phyloP scores from a whole-genome alignment of 495 filamentous ascomycete genomes.

The Aspergillus ostianus region DNA sequence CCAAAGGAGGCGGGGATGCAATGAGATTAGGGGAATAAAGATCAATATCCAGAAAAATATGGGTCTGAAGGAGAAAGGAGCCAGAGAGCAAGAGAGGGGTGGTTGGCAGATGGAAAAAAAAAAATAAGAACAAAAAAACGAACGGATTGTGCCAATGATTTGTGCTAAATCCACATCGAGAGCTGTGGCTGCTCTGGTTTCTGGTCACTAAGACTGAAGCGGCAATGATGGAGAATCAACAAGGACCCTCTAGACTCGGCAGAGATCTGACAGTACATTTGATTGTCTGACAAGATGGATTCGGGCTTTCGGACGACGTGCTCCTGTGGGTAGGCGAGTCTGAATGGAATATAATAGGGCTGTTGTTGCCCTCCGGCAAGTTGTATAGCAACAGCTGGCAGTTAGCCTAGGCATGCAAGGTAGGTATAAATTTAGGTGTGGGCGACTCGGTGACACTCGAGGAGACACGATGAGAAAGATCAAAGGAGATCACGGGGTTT shows the following conservation, averaged over 20 bases:
- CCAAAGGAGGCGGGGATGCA: too few relatives aligned
- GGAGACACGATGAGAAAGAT: not conserved
- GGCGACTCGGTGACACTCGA: not conserved
- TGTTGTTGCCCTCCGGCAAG: not conserved
- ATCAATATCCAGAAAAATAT: not conserved
- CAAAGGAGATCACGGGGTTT: not conserved
- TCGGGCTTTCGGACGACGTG: not conserved
- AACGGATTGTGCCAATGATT: not conserved
- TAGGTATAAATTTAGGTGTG: not conserved
- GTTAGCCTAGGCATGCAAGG: not conserved
- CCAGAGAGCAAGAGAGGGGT: not conserved
- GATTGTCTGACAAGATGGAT: not conserved
- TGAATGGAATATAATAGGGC: not conserved
- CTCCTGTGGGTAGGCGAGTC: not conserved
- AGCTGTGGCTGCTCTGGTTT: not conserved
- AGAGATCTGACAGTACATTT: not conserved
- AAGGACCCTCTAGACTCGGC: slow-evolving; percentile 3
- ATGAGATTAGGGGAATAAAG: not conserved
- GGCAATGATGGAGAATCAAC: slow-evolving; percentile 13
- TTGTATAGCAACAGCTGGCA: not conserved
- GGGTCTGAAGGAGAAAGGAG: not conserved
- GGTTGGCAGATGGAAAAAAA: not conserved
- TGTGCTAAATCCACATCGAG: not conserved
- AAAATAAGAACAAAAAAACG: not conserved
- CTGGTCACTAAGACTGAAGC: slow-evolving; percentile 4